phyloP scores from a whole-genome alignment of 2,329 filamentous ascomycete species.

The Graphilbum ipis-grandicollis region DNA sequence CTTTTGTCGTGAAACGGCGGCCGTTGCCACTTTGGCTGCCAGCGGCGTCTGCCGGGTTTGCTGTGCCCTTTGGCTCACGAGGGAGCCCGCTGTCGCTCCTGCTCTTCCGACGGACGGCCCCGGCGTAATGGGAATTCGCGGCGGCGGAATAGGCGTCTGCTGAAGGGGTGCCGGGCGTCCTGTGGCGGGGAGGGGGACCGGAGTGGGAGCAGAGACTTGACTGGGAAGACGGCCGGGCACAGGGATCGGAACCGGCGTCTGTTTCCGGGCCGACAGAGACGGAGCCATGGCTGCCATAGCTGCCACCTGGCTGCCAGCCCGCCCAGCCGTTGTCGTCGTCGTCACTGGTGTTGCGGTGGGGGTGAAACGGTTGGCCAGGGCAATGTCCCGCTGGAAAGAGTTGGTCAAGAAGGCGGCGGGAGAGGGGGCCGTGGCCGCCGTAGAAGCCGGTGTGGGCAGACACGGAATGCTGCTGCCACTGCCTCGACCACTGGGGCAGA shows the following conservation, averaged over 20 bases:
- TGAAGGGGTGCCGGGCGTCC: too few relatives aligned
- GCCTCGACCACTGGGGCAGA: slow-evolving; percentile 5
- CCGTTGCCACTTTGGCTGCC: too few relatives aligned
- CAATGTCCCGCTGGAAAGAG: background rate
- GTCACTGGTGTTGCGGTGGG: background rate
- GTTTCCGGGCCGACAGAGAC: background rate
- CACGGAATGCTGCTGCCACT: background rate
- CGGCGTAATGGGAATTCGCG: too few relatives aligned
- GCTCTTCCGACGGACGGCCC: too few relatives aligned
- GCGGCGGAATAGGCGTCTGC: too few relatives aligned
- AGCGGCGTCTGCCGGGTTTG: background rate
- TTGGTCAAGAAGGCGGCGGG: background rate
- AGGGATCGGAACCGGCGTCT: too few relatives aligned
- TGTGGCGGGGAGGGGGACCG: too few relatives aligned
- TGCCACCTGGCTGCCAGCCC: background rate
- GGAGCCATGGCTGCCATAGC: background rate
- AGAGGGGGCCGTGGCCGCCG: background rate
- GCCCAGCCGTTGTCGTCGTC: too few relatives aligned
- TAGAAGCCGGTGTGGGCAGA: background rate
- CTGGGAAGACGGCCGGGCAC: too few relatives aligned
- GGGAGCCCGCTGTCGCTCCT: too few relatives aligned
- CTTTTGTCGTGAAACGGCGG: background rate
- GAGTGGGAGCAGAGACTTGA: too few relatives aligned
- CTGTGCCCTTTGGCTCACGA: background rate
- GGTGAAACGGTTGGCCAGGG: background rate